Conservation (phyloP, 2,329 filamentous ascomycete genomes). For the Diaporthe sp. region DNA sequence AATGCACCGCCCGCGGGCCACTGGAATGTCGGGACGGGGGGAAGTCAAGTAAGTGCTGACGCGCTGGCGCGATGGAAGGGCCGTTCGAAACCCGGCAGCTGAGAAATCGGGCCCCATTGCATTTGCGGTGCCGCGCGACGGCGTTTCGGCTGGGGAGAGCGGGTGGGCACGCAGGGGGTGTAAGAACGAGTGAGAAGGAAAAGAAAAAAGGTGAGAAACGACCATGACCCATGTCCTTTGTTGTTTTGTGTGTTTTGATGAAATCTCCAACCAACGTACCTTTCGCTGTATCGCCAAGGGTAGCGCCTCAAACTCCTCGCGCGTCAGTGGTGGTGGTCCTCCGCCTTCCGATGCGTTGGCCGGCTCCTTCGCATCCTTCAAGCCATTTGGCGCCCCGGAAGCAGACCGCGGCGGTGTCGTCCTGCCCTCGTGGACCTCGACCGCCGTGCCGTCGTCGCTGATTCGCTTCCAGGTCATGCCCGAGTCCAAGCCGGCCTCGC, state of each 20-base stretch:
- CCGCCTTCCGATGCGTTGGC: slow-evolving; percentile 24
- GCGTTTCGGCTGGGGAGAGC: neutral
- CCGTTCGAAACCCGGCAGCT: slow-evolving; percentile 16
- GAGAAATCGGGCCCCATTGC: slow-evolving; percentile 4
- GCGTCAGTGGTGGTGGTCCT: slow-evolving; percentile 49
- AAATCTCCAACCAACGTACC: slow-evolving; percentile 54
- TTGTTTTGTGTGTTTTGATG: neutral
- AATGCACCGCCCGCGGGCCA: slow-evolving; percentile 13
- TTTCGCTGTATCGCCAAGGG: slow-evolving; percentile 65
- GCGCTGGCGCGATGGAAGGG: slow-evolving; percentile 26
- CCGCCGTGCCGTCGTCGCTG: slow-evolving; percentile 32
- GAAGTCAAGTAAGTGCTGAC: neutral
- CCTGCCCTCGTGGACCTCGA: slow-evolving; percentile 37
- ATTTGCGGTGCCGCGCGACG: neutral
- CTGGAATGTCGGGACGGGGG: slow-evolving; percentile 13
- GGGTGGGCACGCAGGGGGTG: neutral
- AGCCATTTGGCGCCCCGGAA: slow-evolving; percentile 30
- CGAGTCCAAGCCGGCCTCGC: slow-evolving; percentile 22
- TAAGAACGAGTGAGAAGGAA: neutral
- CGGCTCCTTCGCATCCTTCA: slow-evolving; percentile 35
- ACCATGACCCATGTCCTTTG: slow-evolving; percentile 5
- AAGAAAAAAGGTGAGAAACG: slow-evolving; percentile 1
- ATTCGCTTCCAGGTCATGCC: slow-evolving; percentile 15
- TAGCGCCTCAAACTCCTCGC: slow-evolving; percentile 65
- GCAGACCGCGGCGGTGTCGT: slow-evolving; percentile 30